Conservation (phyloP, 225 moss, liverwort and hornwort species). For the Physcomitrium patens region DNA sequence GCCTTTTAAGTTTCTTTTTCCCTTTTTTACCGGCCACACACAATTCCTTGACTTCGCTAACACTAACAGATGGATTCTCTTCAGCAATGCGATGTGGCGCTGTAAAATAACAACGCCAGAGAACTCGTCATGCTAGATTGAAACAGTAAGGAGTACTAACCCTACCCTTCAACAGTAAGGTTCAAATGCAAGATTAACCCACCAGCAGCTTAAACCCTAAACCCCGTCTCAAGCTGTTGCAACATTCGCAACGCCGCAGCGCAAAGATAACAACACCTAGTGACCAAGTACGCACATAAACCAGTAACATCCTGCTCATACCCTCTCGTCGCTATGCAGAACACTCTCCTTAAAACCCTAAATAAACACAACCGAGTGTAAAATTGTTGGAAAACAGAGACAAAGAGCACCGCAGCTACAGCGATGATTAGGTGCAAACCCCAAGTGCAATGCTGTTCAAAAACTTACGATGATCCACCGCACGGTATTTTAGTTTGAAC, state of each 20-base stretch:
- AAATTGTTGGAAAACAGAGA: not conserved
- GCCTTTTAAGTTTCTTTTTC: not conserved
- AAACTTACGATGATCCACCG: slow-evolving; percentile 17
- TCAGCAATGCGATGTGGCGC: not conserved
- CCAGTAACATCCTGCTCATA: not conserved
- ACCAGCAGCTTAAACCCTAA: not conserved
- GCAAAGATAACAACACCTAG: not conserved
- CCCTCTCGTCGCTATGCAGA: no score
- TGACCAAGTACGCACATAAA: not conserved
- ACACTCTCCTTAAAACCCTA: not conserved
- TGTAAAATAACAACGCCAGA: slow-evolving; percentile 3
- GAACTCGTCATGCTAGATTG: not conserved
- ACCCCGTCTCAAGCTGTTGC: not conserved
- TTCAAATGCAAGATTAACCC: not conserved
- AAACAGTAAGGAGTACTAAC: not conserved
- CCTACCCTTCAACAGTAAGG: no score
- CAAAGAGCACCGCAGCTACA: not conserved
- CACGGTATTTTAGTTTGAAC: not conserved
- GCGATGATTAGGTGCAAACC: no score
- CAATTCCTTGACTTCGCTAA: not conserved
- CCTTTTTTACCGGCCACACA: not conserved
- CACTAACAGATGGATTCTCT: slow-evolving; percentile 19
- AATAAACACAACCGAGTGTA: not conserved
- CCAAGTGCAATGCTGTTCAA: not conserved
- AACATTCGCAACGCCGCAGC: not conserved